phyloP scores from a whole-genome alignment of 2,329 filamentous ascomycete species.

The Xylariaceae sp. region DNA sequence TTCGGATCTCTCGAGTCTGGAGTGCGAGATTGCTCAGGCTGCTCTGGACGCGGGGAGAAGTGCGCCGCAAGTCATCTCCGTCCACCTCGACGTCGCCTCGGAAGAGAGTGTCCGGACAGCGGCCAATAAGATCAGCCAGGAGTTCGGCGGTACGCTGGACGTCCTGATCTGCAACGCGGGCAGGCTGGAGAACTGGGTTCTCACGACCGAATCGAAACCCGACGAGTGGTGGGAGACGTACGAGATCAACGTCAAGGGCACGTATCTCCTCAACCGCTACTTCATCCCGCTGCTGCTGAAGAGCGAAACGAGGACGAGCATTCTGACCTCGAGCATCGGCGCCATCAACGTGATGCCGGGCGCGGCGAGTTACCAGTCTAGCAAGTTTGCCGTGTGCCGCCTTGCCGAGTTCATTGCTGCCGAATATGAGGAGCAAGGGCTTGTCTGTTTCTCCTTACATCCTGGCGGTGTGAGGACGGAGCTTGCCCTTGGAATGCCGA shows the following conservation, averaged over 20 bases:
- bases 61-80: conserved; percentile 29
- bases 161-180: conserved; percentile 39
- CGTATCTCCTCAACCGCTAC: conserved; percentile 25
- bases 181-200: conserved; percentile 33
- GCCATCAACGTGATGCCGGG: conserved; percentile 32
- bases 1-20: conserved; percentile 39
- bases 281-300: conserved; percentile 29
- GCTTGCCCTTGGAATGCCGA: conserved; percentile 35
- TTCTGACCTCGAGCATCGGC: conserved; percentile 39
- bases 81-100: conserved; percentile 34
- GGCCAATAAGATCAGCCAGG: conserved; percentile 24
- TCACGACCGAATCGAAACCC: conserved; percentile 22
- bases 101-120: conserved; percentile 33
- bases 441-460: conserved; percentile 40
- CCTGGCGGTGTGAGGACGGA: conserved; percentile 42
- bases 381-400: conserved; percentile 41
- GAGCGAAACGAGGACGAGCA: conserved; percentile 36
- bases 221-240: conserved; percentile 29
- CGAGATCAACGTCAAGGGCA: conserved; percentile 30
- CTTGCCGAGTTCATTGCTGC: conserved; percentile 41
- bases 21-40: conserved; percentile 35
- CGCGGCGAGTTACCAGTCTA: conserved; percentile 41
- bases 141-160: conserved; percentile 32
- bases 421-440: conserved; percentile 40
- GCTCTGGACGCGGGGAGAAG: conserved; percentile 26